phyloP scores from a whole-genome alignment of 2,329 filamentous ascomycete species.

The Sporothrix pseudoabietina region DNA sequence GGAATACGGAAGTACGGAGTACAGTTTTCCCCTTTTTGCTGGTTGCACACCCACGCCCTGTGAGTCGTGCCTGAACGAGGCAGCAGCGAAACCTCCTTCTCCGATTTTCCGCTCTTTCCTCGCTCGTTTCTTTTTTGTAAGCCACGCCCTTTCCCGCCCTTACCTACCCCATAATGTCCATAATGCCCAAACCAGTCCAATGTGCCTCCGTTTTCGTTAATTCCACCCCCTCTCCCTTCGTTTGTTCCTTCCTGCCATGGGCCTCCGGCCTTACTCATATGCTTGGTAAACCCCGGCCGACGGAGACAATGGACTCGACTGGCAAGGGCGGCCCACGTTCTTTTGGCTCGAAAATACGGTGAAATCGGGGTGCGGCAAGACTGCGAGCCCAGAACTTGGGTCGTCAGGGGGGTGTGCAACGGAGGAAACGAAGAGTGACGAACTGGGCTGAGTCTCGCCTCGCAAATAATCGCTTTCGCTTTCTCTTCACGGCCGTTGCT shows the following conservation, averaged over 20 bases:
- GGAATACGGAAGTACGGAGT: background rate
- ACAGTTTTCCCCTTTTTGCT: conserved; percentile 1
- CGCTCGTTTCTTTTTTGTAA: background rate
- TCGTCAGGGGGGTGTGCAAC: background rate
- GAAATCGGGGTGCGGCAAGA: conserved; percentile 28
- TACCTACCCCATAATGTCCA: too few species aligned
- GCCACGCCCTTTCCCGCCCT: background rate
- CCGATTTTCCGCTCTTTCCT: conserved; percentile 14
- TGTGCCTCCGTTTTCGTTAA: conserved; percentile 25
- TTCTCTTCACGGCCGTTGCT: conserved; percentile 16
- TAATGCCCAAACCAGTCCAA: too few species aligned
- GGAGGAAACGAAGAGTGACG: conserved; percentile 23
- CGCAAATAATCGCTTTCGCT: conserved; percentile 21
- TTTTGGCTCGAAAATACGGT: conserved; percentile 32
- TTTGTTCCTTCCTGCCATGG: background rate
- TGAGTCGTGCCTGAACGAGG: conserved; percentile 17
- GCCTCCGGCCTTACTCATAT: conserved; percentile 20
- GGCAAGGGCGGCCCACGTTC: background rate
- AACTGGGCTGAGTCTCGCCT: conserved; percentile 17
- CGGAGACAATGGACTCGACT: conserved; percentile 21
- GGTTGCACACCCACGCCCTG: conserved; percentile 4
- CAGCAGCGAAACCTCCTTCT: conserved; percentile 2
- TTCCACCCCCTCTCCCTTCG: conserved; percentile 16
- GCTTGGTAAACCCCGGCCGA: conserved; percentile 31
- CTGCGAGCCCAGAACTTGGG: conserved; percentile 16